Base-by-base conservation (phyloP, 2,329 filamentous ascomycete genomes). In the Aureobasidium lini region DNA sequence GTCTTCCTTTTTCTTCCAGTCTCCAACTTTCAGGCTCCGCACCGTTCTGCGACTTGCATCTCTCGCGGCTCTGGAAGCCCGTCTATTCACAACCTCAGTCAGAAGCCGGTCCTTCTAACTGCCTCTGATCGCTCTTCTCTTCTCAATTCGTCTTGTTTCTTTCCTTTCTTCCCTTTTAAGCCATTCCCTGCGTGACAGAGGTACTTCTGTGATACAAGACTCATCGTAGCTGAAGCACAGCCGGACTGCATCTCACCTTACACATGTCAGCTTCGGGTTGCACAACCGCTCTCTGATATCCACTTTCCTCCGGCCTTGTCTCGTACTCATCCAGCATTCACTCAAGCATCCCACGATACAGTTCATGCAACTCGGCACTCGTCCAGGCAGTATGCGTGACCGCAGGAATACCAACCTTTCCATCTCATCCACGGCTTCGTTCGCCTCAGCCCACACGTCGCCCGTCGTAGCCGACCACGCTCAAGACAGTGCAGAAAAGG, bases 401-500 rank as follows among this genome's bases (percentile, higher is more conserved):
- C 71, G 76, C 64, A 70, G 76, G 62, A 78, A 78, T 64, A 76
- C 75, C 13, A 75, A 73, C 63, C 70, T 78, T 57, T 75, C 73
- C n/a, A 72, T 76, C 49, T 74, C 74, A 48, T 75, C 76, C 87
- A 29, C 86, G 87, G 4, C 81, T 82, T 36, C 93, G 86, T 1
- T 88, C 87, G 2, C 83, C 83, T 63, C 80, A 91, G 42, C 42
- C 23, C 42, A 57, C 11, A 40, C 54, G 1, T 57, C 52, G 89
- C 87, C 11, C 84, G 83, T 13, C 78, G 48, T 48, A 13, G 32
- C 42, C 29, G 44, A 60, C 13, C 48, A 59, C 88, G 57, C 84
- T 84, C 60, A 13, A 80, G 85, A 62, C 83, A 84, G 67, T 81
- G 85, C 67, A 85, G 70, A 86, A 72, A 81, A 84, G 50, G 77